Conservation (phyloP, 495 filamentous ascomycete genomes). For the Penicillium canariense region DNA sequence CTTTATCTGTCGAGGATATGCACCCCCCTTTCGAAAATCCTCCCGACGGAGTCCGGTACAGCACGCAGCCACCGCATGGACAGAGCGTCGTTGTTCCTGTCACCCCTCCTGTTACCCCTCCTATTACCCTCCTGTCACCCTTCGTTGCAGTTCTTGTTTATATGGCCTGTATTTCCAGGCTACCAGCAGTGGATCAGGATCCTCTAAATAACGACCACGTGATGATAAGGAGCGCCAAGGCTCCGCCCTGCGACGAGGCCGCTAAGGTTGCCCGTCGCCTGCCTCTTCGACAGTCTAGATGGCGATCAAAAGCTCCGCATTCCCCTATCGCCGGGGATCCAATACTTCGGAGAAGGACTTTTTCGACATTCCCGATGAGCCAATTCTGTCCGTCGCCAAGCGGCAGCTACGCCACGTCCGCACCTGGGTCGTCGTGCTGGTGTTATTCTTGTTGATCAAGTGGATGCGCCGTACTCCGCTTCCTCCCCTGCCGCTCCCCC, state of each 20-base stretch:
- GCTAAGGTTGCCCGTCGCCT: neutral
- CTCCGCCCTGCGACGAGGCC: neutral
- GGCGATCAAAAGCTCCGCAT: slow-evolving; percentile 14
- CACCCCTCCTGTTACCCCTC: no score
- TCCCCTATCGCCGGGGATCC: slow-evolving; percentile 36
- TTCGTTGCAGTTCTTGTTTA: no score
- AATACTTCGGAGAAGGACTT: slow-evolving; percentile 42
- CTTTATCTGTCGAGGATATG: no score
- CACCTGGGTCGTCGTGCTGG: slow-evolving; percentile 35
- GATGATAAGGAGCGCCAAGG: neutral
- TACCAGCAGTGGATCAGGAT: neutral
- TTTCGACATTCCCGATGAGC: slow-evolving; percentile 45
- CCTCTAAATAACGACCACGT: neutral
- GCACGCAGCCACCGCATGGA: no score
- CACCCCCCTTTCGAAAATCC: no score
- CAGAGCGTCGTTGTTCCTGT: no score
- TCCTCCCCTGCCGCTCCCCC: slow-evolving; percentile 26
- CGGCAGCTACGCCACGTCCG: slow-evolving; percentile 39
- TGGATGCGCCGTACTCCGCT: slow-evolving; percentile 29
- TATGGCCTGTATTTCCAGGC: neutral
- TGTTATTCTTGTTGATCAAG: slow-evolving; percentile 32
- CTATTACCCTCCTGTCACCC: no score
- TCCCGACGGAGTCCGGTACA: no score
- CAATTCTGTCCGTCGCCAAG: slow-evolving; percentile 30
- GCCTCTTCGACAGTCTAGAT: slow-evolving; percentile 12